A percentile compares a stretch with the other conserved stretches of the same genome.
These are phyloP conservation scores for Aspergillus pseudoviridinutans DNA, from an alignment of 2,329 filamentous ascomycete genomes.

Conservation along the genomic window DNA sequence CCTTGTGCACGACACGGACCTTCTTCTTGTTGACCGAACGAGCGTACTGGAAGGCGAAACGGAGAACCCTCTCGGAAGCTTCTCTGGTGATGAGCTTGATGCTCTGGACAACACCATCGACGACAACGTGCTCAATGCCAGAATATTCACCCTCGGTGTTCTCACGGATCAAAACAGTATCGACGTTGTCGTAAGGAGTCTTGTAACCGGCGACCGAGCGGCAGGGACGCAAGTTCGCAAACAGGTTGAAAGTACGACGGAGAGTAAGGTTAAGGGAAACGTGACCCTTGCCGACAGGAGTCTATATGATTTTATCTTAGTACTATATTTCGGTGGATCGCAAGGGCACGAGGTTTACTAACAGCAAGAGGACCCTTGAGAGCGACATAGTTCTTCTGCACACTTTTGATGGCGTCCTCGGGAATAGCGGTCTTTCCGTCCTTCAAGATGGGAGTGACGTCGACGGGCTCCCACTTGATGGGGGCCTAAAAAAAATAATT, in stretches of 20 bases:
- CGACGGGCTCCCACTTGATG: constrained; percentile 94
- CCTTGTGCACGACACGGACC: constrained; percentile 98
- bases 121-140: constrained; percentile 96
- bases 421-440: constrained; percentile 96
- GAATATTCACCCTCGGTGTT: constrained; percentile 99
- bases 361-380: constrained; percentile 96
- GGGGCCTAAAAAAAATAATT: constrained; percentile 59
- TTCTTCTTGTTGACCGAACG: constrained; percentile 89
- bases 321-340: constrained; percentile 2
- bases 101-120: constrained; percentile 96
- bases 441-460: constrained; percentile 89
- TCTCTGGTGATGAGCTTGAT: constrained; percentile 99
- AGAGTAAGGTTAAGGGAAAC: constrained; percentile 98
- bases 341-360: constrained; percentile 37
- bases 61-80: constrained; percentile 90
- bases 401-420: constrained; percentile 85
- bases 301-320: constrained; percentile 51
- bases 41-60: constrained; percentile 98
- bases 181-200: constrained; percentile 95
- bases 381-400: constrained; percentile 92
- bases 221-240: constrained; percentile 98
- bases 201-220: constrained; percentile 96
- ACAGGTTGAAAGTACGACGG: constrained; percentile 98
- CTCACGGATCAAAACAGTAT: constrained; percentile 97
- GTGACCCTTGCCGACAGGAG: constrained; percentile 96